Conservation (phyloP, 179 eudicot genomes). For the Silene coronaria region DNA sequence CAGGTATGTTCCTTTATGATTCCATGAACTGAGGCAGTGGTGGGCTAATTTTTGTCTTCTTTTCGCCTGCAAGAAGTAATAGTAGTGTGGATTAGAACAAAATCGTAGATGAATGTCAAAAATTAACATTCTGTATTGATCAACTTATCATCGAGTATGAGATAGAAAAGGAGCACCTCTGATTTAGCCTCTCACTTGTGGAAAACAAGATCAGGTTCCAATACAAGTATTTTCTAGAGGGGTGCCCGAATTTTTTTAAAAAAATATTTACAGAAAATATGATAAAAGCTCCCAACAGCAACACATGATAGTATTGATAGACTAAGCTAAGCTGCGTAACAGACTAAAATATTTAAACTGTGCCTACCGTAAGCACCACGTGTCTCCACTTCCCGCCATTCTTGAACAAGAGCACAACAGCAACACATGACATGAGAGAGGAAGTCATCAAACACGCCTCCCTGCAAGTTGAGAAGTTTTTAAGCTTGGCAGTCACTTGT, state of each 20-base stretch:
- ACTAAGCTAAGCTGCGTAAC: too few species aligned
- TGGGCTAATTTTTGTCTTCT: conserved; percentile 56
- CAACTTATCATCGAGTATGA: background rate
- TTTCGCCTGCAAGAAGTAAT: conserved; percentile 40
- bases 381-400: conserved; percentile 81
- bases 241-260: too few species aligned
- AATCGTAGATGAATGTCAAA: background rate
- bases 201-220: too few species aligned
- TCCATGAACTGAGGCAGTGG: conserved; percentile 76
- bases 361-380: conserved; percentile 60
- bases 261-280: too few species aligned
- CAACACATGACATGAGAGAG: conserved; percentile 93
- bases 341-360: background rate
- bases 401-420: conserved; percentile 98
- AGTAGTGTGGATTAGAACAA: background rate
- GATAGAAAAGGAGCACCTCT: background rate
- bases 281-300: too few species aligned
- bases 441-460: conserved; percentile 77
- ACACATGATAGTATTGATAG: too few species aligned
- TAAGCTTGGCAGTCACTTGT: background rate
- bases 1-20: conserved; percentile 29
- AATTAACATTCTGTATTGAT: background rate
- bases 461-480: conserved; percentile 36
- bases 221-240: too few species aligned
- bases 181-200: too few species aligned